Evolutionary conservation across 2,329 filamentous ascomycete genomes (phyloP).

Genomic region (Ophiostoma montium): DNA sequence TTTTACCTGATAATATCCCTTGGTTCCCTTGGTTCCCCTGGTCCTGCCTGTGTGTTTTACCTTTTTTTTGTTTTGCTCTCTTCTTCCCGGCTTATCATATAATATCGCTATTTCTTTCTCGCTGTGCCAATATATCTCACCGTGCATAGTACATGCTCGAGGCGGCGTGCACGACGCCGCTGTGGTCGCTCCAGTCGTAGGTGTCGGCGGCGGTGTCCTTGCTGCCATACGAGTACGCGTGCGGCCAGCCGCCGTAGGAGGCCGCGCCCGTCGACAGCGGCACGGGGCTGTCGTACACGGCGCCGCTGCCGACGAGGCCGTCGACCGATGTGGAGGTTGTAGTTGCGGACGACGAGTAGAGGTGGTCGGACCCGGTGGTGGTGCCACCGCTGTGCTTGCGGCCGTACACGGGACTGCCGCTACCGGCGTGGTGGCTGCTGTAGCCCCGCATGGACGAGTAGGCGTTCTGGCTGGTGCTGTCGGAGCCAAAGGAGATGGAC

Average conservation of each 20-base stretch:
- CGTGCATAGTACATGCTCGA: slow-evolving; percentile 22
- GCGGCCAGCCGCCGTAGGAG: slow-evolving; percentile 30
- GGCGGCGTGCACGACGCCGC: slow-evolving; percentile 15
- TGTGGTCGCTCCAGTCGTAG: slow-evolving; percentile 24
- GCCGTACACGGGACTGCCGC: slow-evolving; percentile 21
- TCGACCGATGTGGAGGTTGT: slow-evolving; percentile 22
- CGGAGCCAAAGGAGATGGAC: slow-evolving; percentile 20
- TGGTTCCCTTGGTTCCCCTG: not conserved
- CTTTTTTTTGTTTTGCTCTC: not conserved
- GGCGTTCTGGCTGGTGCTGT: slow-evolving; percentile 22
- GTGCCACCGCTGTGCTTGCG: slow-evolving; percentile 23
- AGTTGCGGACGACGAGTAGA: slow-evolving; percentile 25
- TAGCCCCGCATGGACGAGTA: slow-evolving; percentile 24
- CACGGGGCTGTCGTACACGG: slow-evolving; percentile 21
- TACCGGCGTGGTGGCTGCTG: not conserved
- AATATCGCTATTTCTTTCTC: too few species aligned
- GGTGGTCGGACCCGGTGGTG: slow-evolving; percentile 22
- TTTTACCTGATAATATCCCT: not conserved
- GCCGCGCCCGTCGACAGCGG: slow-evolving; percentile 27
- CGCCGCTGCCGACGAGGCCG: slow-evolving; percentile 23
- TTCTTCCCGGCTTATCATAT: not conserved
- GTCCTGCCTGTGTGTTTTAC: not conserved
- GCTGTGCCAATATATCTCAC: not conserved
- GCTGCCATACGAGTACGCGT: slow-evolving; percentile 4
- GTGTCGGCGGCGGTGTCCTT: slow-evolving; percentile 14